Base-by-base conservation (phyloP, 2,329 filamentous ascomycete species). In the Xylaria digitata region DNA sequence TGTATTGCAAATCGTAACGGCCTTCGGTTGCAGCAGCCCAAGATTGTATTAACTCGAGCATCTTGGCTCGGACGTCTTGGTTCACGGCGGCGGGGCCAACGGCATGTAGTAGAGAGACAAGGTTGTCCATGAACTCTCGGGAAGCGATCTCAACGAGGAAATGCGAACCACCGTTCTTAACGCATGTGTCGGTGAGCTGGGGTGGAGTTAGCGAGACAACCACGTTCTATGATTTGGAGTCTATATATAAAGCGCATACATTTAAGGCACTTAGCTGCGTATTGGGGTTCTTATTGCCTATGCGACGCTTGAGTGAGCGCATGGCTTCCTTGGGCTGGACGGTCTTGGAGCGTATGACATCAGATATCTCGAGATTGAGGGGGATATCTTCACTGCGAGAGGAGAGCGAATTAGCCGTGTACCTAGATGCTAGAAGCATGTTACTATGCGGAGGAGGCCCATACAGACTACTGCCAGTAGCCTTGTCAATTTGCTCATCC, bases 321-420 rank as follows among this genome's bases (percentile, higher is more conserved):
- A 99, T 99, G 69, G 96, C 96, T 81, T 99, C 96, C 81, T 95
- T 97, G 61, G 96, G 95, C 79, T 94, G 94, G 57, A 99, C 95
- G 19, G 94, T 97, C 84, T 98, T 98, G 76, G 94, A 98, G 75
- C 96, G 89, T 80, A 99, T 97, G 74, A 97, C 85, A 83, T 99
- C 96, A 79, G 95, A 97, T 75, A 99, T 98, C 81, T 99, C 96
- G 76, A 99, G 90, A 79, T 98, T 98, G 73, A 97, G 88, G 46
- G 96, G 92, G 79, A 99, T 98, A 77, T 99, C 95, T 82, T 99
- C 94, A 73, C 93, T 96, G 75, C 34, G 46, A 46, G n/a, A 15
- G 26, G 23, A 40, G 21, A 34, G 21, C 17, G 45, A 42, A 21
- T 67, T 58, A 67, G 66, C 40, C 13, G n/a, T 17, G 26, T 37